A percentile compares a stretch with the other conserved stretches of the same genome.
phyloP scores from a whole-genome alignment of 1,139 yeast genomes.

The Starmera stellimalicola region DNA sequence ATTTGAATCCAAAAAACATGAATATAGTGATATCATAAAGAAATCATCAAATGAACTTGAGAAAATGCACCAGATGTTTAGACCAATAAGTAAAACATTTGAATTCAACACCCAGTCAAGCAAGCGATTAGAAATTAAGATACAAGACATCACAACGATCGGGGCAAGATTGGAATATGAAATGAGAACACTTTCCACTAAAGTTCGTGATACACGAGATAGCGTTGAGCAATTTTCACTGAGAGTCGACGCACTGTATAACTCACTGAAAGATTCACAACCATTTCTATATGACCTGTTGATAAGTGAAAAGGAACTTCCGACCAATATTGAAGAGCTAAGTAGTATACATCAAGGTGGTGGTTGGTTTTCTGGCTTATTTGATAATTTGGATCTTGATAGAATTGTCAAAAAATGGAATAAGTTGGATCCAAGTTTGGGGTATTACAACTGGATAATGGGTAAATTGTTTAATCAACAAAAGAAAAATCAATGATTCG shows the following conservation, averaged over 20 bases:
- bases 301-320: constrained; percentile 17
- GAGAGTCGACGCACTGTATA: constrained; percentile 30
- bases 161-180: constrained; percentile 78
- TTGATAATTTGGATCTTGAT: constrained; percentile 36
- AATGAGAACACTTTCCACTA: constrained; percentile 57
- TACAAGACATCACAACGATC: constrained; percentile 56
- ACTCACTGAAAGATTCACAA: constrained; percentile 9
- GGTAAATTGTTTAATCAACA: too few species aligned
- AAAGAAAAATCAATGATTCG: too few species aligned
- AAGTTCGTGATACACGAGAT: constrained; percentile 77
- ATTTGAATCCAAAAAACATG: constrained; percentile 26
- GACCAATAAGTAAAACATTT: constrained; percentile 27
- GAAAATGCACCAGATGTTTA: constrained; percentile 24
- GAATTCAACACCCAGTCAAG: constrained; percentile 23
- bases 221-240: constrained; percentile 44
- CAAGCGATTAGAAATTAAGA: constrained; percentile 34
- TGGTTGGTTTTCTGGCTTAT: constrained; percentile 29
- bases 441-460: constrained; percentile 27
- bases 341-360: constrained; percentile 10
- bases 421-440: constrained; percentile 34
- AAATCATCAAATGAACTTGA: constrained; percentile 12
- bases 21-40: constrained; percentile 20
- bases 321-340: constrained; percentile 24
- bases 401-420: constrained; percentile 35
- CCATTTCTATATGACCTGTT: constrained; percentile 8